Base-by-base conservation (phyloP, 352 stramenopile genomes). In the Peronospora farinosa region DNA sequence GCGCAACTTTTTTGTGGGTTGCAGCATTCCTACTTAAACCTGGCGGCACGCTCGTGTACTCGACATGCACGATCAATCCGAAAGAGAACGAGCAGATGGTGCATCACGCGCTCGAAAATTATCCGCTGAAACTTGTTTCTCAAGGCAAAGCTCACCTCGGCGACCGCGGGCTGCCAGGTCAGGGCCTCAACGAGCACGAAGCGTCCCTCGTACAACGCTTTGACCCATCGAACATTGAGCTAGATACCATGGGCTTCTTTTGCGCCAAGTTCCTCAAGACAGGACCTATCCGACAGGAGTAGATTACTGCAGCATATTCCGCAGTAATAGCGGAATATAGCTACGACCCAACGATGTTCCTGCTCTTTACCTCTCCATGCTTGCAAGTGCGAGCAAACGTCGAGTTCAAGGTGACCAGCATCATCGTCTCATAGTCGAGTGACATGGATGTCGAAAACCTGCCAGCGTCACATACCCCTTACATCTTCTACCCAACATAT, bases 201-300 rank as follows among this genome's bases (percentile, higher is more conserved):
- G 67, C 79, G 3, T 51, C 70, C 0, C 74, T 87, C 7, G 85
- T 96, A 3, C 71, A 92, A 58, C 79, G 88, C 32, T 97, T 97
- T 52, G 89, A 97, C 54, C 85, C 88, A 9, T 73, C 73, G 8
- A 78, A 94, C 47, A 25, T 57, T 2, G 46, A 70, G 37, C 59
- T 86, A 0, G 88, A 97, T 54, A 95, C 86, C 9, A 97, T 97
- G 78, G 91, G 91, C 47, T 97, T 97, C 69, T 97, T 97, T 57
- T 84, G 93, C 48, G 88, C 88, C 51, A 95, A 96, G 57, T 96
- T 97, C 53, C 64, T 76, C 25, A 97, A 97, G 50, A 88, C 79
- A 7, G 58, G 62, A 6, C 80, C 77, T 5, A 73, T 86, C 21
- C 10, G 7, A 12, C 7, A 32, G 7, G 10, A 32, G 28, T 32